Base-by-base conservation (phyloP, 2,329 filamentous ascomycete species). In the Cordyceps farinosa region DNA sequence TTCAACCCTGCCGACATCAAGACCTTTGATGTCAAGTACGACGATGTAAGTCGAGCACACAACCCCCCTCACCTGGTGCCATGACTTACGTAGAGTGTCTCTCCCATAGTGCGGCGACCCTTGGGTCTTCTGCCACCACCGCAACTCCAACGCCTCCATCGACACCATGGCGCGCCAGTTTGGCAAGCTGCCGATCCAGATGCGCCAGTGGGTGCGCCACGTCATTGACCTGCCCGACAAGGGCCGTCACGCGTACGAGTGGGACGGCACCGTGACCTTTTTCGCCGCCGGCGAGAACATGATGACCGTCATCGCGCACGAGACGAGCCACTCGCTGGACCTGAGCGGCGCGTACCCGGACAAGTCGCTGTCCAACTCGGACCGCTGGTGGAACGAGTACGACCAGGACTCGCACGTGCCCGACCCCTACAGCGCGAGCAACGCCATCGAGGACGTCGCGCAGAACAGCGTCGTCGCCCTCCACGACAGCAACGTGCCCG, bases 51-150 rank as follows among this genome's bases (percentile, higher is more conserved):
- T 50, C 36, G 15, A 36, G 27, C 6, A n/a, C 17, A 7, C 11
- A 10, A 7, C 30, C 30, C 30, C n/a, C 44, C 36, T 1, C n/a
- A 5, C 48, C 9, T 32, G 9, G 15, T 9, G 5, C 38, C 34
- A 4, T 17, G 15, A 34, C 58, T 61, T 9, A 61, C 48, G 45
- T 29, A 55, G 8, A 9, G 8, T 29, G 5, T 11, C 45, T 36
- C 34, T 36, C 22, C 10, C 10, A 11, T 29, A 62, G 60, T 72
- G 70, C 64, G 53, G 44, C 40, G 63, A 70, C 62, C 65, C 67
- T 30, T 73, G 70, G 70, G 64, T 70, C 61, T 68, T 73, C 57
- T 73, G 71, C 62, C 67, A 70, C 17, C 69, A 71, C 59, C 68
- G 64, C 52, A 54, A 66, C 30, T 65, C 68, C 8, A 51, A 62